Conservation (phyloP, 2,329 filamentous ascomycete species). For the Mollisia scopiformis region DNA sequence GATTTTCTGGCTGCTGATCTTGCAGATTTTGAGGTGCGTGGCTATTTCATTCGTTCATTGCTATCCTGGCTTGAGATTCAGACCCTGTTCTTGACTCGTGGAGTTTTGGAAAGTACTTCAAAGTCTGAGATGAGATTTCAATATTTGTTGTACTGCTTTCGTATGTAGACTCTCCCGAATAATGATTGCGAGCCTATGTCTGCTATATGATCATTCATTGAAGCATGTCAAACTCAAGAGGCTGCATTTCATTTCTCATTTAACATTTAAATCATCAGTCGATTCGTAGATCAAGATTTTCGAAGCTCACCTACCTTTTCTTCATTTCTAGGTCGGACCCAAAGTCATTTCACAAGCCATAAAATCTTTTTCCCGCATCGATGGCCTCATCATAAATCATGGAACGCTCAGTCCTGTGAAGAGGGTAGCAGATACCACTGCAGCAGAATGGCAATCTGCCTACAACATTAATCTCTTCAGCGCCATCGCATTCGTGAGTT, state of each 20-base stretch:
- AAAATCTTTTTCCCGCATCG: slow-evolving; percentile 70
- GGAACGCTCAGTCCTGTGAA: slow-evolving; percentile 78
- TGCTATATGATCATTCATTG: no score
- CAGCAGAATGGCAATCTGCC: slow-evolving; percentile 72
- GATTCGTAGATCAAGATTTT: not conserved
- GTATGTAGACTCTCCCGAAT: no score
- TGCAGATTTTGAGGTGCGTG: slow-evolving; percentile 51
- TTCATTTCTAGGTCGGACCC: slow-evolving; percentile 47
- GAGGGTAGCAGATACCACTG: slow-evolving; percentile 66
- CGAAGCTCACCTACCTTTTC: slow-evolving; percentile 4
- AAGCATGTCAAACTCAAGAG: no score
- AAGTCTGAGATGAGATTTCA: not conserved
- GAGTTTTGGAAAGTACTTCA: not conserved
- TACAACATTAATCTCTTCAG: slow-evolving; percentile 92
- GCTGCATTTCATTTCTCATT: not conserved
- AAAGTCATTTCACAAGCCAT: slow-evolving; percentile 68
- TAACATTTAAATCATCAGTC: not conserved
- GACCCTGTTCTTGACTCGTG: no score
- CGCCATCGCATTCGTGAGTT: slow-evolving; percentile 73
- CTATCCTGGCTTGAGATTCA: not conserved
- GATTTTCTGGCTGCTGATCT: slow-evolving; percentile 60
- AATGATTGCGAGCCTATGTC: no score
- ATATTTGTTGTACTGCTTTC: no score
- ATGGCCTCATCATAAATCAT: slow-evolving; percentile 88
- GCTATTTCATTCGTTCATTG: not conserved